Percentiles rank a stretch among this genome's conserved stretches.
phyloP scores from a whole-genome alignment of 2,329 filamentous ascomycete genomes.

The Botrytis pseudocinerea region DNA sequence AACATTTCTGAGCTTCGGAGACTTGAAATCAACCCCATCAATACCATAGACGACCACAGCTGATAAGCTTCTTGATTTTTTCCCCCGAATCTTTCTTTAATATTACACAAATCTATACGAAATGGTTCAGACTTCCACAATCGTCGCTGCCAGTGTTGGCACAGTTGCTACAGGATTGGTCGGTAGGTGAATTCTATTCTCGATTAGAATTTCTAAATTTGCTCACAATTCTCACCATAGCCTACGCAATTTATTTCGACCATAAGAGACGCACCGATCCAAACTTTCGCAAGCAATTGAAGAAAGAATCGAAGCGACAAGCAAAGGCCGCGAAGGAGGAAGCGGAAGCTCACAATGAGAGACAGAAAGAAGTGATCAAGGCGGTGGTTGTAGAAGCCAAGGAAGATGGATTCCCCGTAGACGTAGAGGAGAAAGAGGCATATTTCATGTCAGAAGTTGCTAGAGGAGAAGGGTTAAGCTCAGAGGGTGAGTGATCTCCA shows the following conservation, averaged over 20 bases:
- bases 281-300: conserved; percentile 66
- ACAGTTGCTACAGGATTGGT: conserved; percentile 60
- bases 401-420: conserved; percentile 86
- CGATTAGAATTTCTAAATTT: background rate
- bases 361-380: conserved; percentile 74
- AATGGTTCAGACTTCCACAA: conserved; percentile 53
- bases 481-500: conserved; percentile 64
- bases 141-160: conserved; percentile 62
- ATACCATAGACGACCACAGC: conserved; percentile 16
- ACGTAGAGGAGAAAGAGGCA: conserved; percentile 88
- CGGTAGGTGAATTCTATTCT: conserved; percentile 47
- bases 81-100: conserved; percentile 7
- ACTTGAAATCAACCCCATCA: conserved; percentile 6
- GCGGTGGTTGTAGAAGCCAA: conserved; percentile 76
- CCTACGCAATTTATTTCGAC: conserved; percentile 69
- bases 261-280: conserved; percentile 63
- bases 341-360: conserved; percentile 62
- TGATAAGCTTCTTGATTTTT: conserved; percentile 17
- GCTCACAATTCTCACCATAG: conserved; percentile 43
- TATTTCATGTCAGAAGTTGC: conserved; percentile 98
- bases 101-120: conserved; percentile 28
- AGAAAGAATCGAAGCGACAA: conserved; percentile 74
- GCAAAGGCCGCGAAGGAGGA: conserved; percentile 71
- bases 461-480: conserved; percentile 78
- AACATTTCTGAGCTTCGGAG: conserved; percentile 25